Base-by-base conservation (phyloP, 2,329 filamentous ascomycete species). In the Ascochyta pisi region DNA sequence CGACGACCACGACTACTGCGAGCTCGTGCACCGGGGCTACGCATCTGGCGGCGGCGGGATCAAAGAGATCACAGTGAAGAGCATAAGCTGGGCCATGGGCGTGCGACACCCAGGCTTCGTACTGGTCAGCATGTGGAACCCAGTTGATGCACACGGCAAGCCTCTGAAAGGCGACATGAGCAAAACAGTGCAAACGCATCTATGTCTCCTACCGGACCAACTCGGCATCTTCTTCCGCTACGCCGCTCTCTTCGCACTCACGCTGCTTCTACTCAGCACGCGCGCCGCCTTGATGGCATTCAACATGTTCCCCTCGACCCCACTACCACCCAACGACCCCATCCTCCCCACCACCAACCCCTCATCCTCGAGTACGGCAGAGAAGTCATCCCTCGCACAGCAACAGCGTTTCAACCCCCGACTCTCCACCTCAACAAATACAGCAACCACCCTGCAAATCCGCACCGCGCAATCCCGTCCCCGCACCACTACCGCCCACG, bases 1-100 rank as follows among this genome's bases (percentile, higher is more conserved):
- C 10, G 95, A 99, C 67, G 95, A 99, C 71, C 95, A 99, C 78
- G 95, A 99, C 78, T 97, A 98, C 78, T 99, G 95, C 77, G 93
- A 96, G 69, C 79, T 98, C 6, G 83, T 88, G 0, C 95, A 99
- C 75, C 86, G 87, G 3, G 82, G 85, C 16, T 86, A 88, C 56
- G 78, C 81, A 0, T 83, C 82, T 5, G 84, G 82, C 24, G 85
- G 89, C 29, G 82, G 81, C 44, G 79, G 78, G 6, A 80, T 85
- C 23, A 76, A 77, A 23, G 95, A 99, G 74, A 96, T 97, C 62
- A 99, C 95, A 0, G 92, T 98, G 66, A 99, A 99, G 79, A 93
- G 89, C 69, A 86, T 96, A 64, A 96, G 89, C 69, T 96, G 94
- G 92, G 92, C 92, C 16, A 98, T 98, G 95, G 93, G 95, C 8